Percentiles rank a stretch among this genome's conserved stretches.
Evolutionary conservation across 2,329 filamentous ascomycete species (phyloP).

Genomic region (Chrysoporthe cubensis): DNA sequence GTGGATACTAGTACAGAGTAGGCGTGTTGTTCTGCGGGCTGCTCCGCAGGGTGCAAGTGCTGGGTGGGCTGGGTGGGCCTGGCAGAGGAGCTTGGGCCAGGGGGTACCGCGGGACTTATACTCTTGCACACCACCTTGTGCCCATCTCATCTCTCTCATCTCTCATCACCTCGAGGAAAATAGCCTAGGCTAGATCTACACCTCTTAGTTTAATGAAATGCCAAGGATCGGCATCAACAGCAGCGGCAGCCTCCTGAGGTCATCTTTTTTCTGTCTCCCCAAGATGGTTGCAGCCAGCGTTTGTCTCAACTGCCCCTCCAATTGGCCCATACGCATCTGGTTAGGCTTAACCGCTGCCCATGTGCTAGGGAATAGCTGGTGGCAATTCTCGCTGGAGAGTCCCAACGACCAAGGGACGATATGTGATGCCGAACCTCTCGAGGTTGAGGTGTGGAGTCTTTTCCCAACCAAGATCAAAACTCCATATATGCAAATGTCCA

Average conservation of each 20-base stretch:
- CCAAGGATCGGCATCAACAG: background rate
- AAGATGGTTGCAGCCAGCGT: background rate
- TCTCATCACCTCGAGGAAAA: constrained; percentile 2
- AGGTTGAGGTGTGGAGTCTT: background rate
- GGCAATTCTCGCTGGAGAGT: background rate
- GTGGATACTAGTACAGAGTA: background rate
- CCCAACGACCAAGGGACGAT: too few species aligned
- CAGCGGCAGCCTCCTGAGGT: background rate
- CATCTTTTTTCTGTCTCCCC: background rate
- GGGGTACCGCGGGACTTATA: background rate
- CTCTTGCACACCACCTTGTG: background rate
- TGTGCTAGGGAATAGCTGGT: background rate
- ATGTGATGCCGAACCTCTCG: too few species aligned
- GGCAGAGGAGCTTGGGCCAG: constrained; percentile 21
- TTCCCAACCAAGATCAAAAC: background rate
- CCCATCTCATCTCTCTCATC: too few species aligned
- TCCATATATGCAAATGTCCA: background rate
- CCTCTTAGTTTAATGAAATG: background rate
- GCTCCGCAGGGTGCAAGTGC: background rate
- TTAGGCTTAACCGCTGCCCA: background rate
- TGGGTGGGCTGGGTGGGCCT: constrained; percentile 1
- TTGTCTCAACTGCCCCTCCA: background rate
- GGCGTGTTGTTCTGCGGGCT: constrained; percentile 4
- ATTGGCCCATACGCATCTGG: background rate
- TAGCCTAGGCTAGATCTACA: constrained; percentile 14